Percentiles rank a stretch among this genome's conserved stretches.
These are phyloP conservation scores for Immersiella caudata DNA, from an alignment of 495 filamentous ascomycete species.

Conservation along the genomic window DNA sequence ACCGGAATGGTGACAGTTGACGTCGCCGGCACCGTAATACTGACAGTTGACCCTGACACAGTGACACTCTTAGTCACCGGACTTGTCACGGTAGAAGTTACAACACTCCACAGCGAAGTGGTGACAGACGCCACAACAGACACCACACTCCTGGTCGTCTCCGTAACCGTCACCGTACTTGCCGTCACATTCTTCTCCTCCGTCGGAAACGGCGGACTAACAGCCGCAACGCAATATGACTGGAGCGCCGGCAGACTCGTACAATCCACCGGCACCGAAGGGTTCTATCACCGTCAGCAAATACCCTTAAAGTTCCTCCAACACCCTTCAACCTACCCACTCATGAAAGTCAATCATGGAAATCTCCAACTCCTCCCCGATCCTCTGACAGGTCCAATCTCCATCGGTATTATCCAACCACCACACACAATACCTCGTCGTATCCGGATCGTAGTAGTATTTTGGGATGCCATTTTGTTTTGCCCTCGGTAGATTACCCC, in stretches of 20 bases:
- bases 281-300: conserved; percentile 2
- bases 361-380: conserved; percentile 1
- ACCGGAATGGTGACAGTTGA: background rate
- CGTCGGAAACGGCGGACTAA: conserved; percentile 1
- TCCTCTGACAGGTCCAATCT: conserved; percentile 1
- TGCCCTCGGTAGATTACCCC: background rate
- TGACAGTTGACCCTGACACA: background rate
- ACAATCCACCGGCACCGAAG: background rate
- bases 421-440: conserved; percentile 9
- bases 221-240: conserved; percentile 8
- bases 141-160: background rate
- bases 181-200: background rate
- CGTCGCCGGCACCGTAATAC: background rate
- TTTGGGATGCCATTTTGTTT: conserved; percentile 9
- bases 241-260: background rate
- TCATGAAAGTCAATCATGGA: conserved; percentile 8
- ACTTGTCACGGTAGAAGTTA: background rate
- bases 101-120: too few species aligned
- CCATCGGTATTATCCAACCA: conserved; percentile 13
- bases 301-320: background rate
- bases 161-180: background rate
- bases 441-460: conserved; percentile 5
- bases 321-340: background rate
- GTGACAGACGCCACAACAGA: background rate
- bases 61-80: background rate